Evolutionary conservation across 2,329 filamentous ascomycete species (phyloP), one percentile per base, ranked within the genome.

Genomic region (Colletotrichum godetiae): DNA sequence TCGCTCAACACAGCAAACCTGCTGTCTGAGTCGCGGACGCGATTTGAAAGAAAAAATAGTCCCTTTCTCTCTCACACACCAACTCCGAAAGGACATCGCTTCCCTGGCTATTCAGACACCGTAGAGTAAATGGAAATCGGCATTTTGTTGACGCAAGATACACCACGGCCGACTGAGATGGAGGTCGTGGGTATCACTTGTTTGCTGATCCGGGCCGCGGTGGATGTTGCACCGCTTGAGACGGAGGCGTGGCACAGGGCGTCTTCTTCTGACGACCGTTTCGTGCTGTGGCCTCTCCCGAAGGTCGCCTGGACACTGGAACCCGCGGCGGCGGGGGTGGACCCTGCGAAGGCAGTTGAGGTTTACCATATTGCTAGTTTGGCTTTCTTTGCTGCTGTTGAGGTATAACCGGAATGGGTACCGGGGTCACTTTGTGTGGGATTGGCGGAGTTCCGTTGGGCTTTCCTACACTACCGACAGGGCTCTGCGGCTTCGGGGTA

Each of bases 361-460:
- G 15, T 12, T 55, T 55, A 8, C 22, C 61, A 64, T 46, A 19
- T 33, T 60, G 70, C 67, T 73, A 73, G 10, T 57, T 60, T n/a
- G 67, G 56, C 61, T 73, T 73, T 15, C 61, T 71, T 72, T 78
- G 79, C 58, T 80, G 80, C n/a, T 82, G 79, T 27, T 82, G 83
- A 7, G 84, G 84, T 59, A 85, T 84, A 19, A 82, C 80, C 4
- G 84, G 84, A 29, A 86, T 79, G 5, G 84, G 84, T 10, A 86
- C 84, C 7, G 84, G 84, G 24, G 84, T 86, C 42, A 86, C 84
- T 76, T 84, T 86, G 46, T 82, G 78, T 5, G 81, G 82, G 3
- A 83, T 76, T 57, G 53, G 68, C n/a, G 81, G 80, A 5, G 81
- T 83, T 12, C 83, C 83, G 60, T 83, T 84, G 13, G 64, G 31